phyloP scores from a whole-genome alignment of 306 rosid species.

The Malus orientalis region DNA sequence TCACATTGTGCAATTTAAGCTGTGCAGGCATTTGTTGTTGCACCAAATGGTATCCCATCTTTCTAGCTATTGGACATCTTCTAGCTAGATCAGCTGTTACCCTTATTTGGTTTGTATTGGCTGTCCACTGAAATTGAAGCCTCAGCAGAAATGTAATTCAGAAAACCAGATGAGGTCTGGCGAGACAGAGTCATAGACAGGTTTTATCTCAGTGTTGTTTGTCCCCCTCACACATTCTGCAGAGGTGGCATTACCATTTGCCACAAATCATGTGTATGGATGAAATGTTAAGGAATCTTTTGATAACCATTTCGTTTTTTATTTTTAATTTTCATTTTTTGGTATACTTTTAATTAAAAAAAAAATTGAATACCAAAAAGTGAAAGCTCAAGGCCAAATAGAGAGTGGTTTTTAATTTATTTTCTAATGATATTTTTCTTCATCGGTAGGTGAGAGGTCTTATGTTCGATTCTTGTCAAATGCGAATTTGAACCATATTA shows the following conservation, averaged over 20 bases:
- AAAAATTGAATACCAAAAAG: no score
- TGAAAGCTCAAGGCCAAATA: no score
- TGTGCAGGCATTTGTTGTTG: constrained; percentile 3
- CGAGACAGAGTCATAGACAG: background rate
- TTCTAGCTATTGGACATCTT: no score
- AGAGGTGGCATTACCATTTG: background rate
- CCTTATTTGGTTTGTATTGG: background rate
- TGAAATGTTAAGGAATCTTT: background rate
- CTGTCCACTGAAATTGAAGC: background rate
- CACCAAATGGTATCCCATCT: background rate
- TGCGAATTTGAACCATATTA: no score
- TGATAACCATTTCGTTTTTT: no score
- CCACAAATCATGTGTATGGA: background rate
- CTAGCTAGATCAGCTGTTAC: no score
- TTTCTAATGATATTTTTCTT: no score
- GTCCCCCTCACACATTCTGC: background rate
- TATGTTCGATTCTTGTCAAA: no score
- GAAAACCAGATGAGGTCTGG: background rate
- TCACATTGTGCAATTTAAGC: background rate
- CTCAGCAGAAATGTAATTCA: background rate
- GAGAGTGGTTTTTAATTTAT: no score
- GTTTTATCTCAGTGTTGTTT: background rate
- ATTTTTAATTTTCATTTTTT: no score
- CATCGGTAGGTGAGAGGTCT: no score
- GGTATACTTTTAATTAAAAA: no score